Evolutionary conservation across 1,284 basidiomycete species (phyloP), one percentile per base, ranked within the genome.

Genomic region (Sanghuangporus weigelae): DNA sequence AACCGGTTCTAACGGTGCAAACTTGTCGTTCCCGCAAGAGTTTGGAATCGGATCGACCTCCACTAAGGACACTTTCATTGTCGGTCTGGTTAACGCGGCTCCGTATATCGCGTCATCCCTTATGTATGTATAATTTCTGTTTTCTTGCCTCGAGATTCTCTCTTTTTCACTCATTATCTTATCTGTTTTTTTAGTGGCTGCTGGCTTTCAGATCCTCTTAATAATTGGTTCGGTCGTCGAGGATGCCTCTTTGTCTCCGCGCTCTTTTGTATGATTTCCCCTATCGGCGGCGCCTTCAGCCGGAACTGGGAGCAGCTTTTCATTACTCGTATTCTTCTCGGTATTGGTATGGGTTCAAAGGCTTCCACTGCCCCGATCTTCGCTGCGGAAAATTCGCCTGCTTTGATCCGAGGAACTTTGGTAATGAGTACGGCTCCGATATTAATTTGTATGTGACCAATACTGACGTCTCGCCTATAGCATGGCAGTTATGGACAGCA

Each of bases 191-290:
- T 35, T 35, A 67, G 65, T 58, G 76, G 77, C 53, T 76, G 77
- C 71, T 79, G 79, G 81, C 69, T 80, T 42, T 78, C 79, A 4
- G 78, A 79, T 64, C 81, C 81, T 2, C 68, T 83, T 50, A 82
- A 82, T 72, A 70, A 80, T 57, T 31, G 50, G 57, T 79, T 90
- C 60, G 80, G 87, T 48, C 85, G 89, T 67, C 83, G 89, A 51
- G 89, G 89, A 12, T 82, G 83, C 7, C 84, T 92, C 64, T 90
- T 90, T 72, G 75, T 89, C 73, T 83, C 84, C 55, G 86, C 83
- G 31, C 73, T 83, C 57, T 68, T 87, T 71, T 84, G 73, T 67
- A 81, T 84, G 10, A 69, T 84, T 46, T 78, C 82, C n/a, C 83
- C 84, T 49, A 84, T 92, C 68, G 84, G 82, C 51, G 80, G 80